Conservation (phyloP, 805 yeast genomes). For the Yamadazyma paraphyllophila region DNA sequence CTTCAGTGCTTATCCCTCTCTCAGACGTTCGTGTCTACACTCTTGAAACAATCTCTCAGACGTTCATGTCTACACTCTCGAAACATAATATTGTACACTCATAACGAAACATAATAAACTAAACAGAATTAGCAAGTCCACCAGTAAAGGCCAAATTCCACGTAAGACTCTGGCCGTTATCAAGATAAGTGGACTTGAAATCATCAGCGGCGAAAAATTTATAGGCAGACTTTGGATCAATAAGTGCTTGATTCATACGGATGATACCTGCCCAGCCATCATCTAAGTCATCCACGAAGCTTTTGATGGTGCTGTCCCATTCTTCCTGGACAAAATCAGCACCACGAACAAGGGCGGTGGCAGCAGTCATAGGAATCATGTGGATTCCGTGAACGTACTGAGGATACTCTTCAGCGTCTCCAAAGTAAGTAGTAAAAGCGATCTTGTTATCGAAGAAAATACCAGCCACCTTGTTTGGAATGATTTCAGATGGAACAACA, state of each 20-base stretch:
- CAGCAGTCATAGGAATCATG: slow-evolving; percentile 70
- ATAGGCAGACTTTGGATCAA: slow-evolving; percentile 63
- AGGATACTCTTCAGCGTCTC: slow-evolving; percentile 34
- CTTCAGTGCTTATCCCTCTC: too few relatives aligned
- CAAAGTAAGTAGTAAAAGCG: slow-evolving; percentile 73
- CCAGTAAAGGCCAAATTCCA: slow-evolving; percentile 63
- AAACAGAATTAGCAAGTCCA: slow-evolving; percentile 33
- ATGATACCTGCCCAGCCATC: slow-evolving; percentile 77
- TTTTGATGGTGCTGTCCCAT: slow-evolving; percentile 51
- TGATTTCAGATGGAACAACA: slow-evolving; percentile 51
- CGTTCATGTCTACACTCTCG: not conserved
- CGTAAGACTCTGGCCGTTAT: slow-evolving; percentile 61
- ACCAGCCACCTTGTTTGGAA: slow-evolving; percentile 67
- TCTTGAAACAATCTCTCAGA: not conserved
- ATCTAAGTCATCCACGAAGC: slow-evolving; percentile 45
- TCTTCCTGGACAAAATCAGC: slow-evolving; percentile 57
- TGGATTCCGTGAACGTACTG: slow-evolving; percentile 78
- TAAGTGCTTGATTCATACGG: slow-evolving; percentile 70
- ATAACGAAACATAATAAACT: slow-evolving; percentile 4
- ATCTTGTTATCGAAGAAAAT: slow-evolving; percentile 70
- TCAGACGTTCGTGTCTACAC: not conserved
- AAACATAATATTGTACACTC: slow-evolving; percentile 4
- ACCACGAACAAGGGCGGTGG: slow-evolving; percentile 59
- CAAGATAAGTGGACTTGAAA: slow-evolving; percentile 39
- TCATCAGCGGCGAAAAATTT: slow-evolving; percentile 46